Evolutionary conservation across 768 basidiomycete species (phyloP).

Genomic region (Podaxis sp.): DNA sequence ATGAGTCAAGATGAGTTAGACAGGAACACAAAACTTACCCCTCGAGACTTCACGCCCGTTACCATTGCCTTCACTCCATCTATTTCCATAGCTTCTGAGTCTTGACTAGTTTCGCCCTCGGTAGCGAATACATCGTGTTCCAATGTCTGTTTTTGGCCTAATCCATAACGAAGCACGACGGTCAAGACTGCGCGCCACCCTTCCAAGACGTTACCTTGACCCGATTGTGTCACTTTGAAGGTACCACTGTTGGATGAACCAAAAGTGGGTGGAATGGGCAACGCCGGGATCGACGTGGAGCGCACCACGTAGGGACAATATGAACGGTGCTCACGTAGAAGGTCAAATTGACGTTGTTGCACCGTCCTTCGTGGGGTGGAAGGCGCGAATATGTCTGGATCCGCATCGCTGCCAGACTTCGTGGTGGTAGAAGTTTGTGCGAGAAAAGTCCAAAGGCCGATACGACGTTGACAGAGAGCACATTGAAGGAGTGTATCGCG

Average conservation of each 20-base stretch:
- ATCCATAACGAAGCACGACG: slow-evolving; percentile 64
- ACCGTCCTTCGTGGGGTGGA: slow-evolving; percentile 28
- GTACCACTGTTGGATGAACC: slow-evolving; percentile 12
- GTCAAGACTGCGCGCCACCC: slow-evolving; percentile 83
- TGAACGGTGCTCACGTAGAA: slow-evolving; percentile 79
- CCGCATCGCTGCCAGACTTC: neutral
- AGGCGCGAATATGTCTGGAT: slow-evolving; percentile 13
- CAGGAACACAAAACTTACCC: slow-evolving; percentile 47
- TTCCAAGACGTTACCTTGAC: slow-evolving; percentile 44
- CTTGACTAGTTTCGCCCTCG: slow-evolving; percentile 14
- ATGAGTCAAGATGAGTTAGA: neutral
- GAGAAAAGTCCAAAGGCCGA: slow-evolving; percentile 76
- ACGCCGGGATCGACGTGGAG: slow-evolving; percentile 62
- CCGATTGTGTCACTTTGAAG: slow-evolving; percentile 14
- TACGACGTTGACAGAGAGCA: slow-evolving; percentile 69
- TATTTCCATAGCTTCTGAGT: slow-evolving; percentile 35
- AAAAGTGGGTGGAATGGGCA: slow-evolving; percentile 37
- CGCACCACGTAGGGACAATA: slow-evolving; percentile 84
- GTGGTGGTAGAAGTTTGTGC: slow-evolving; percentile 23
- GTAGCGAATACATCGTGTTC: slow-evolving; percentile 29
- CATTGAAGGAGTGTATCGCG: slow-evolving; percentile 63
- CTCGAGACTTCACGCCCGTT: slow-evolving; percentile 69
- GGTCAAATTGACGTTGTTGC: slow-evolving; percentile 59
- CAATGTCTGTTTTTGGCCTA: slow-evolving; percentile 52
- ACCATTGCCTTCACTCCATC: slow-evolving; percentile 74